Evolutionary conservation across 495 filamentous ascomycete species (phyloP), one percentile per base, ranked within the genome.

Genomic region (Aspergillus indologenus): DNA sequence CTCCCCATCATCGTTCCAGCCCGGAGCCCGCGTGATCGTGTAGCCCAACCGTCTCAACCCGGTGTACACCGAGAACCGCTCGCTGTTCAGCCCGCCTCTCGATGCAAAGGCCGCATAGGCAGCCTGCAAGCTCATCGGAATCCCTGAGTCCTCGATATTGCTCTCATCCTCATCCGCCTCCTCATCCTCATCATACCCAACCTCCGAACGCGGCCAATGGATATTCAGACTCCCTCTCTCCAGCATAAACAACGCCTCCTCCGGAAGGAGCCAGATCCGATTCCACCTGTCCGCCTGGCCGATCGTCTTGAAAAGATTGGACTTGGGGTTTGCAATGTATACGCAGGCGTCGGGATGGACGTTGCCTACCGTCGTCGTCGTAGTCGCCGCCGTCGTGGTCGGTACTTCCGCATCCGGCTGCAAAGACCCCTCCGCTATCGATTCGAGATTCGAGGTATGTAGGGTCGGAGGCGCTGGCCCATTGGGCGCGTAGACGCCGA

Each of bases 51-150:
- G 79, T 68, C 86, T 93, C 60, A 98, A 76, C 34, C 90, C 85
- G 2, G 89, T 81, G 65, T 89, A 98, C 2, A 98, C 94, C 22
- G 87, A 85, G 66, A 89, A 98, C 60, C 90, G 82, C 65, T 96
- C 92, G n/a, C 96, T 68, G 1, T 82, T 85, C 65, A 88, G 62
- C 53, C 74, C 87, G 56, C 83, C 85, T 18, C 75, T 71, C 15
- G 87, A 90, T 62, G 90, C 81, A 60, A 90, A 85, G 44, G 87
- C 81, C 26, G 94, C 82, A 76, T 97, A 98, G 1, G 89, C 91
- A 5, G 88, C 92, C 71, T 98, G 90, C 26, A 97, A 70, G 64
- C 90, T 94, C 80, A 98, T 87, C 0, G 93, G 91, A 20, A 92
- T 73, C 0, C 86, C 89, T 8, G 79, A 66, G n/a, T 87, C 81